phyloP scores from a whole-genome alignment of 768 basidiomycete genomes.

The Tricholoma bakamatsutake region DNA sequence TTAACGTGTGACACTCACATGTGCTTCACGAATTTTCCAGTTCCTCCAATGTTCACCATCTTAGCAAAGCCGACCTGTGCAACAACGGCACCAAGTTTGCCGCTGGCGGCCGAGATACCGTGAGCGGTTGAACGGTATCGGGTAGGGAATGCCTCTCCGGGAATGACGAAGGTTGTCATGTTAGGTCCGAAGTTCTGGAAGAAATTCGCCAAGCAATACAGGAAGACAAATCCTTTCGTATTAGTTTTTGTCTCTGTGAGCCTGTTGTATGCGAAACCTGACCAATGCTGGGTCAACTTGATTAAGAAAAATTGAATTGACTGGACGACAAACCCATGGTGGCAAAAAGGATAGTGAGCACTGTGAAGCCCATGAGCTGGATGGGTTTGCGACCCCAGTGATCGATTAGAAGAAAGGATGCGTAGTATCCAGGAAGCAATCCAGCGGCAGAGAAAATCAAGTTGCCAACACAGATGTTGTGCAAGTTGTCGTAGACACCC shows the following conservation, averaged over 20 bases:
- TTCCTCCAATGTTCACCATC: constrained; percentile 64
- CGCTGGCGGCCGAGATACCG: constrained; percentile 78
- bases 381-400: constrained; percentile 78
- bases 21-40: constrained; percentile 54
- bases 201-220: constrained; percentile 85
- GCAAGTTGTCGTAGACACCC: constrained; percentile 50
- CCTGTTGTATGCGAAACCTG: constrained; percentile 64
- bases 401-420: constrained; percentile 62
- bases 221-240: constrained; percentile 65
- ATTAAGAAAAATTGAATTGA: neutral
- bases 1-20: constrained; percentile 45
- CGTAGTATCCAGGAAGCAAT: constrained; percentile 79
- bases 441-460: constrained; percentile 72
- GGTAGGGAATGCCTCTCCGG: constrained; percentile 83
- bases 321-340: constrained; percentile 50
- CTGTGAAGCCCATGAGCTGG: constrained; percentile 70
- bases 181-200: constrained; percentile 90
- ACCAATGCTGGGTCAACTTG: neutral
- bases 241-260: constrained; percentile 36
- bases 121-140: constrained; percentile 83
- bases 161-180: constrained; percentile 73
- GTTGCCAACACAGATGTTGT: constrained; percentile 69
- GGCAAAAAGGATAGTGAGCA: constrained; percentile 62
- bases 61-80: constrained; percentile 73
- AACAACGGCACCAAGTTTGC: constrained; percentile 80